Base-by-base conservation (phyloP, 192 early-diverging fungal species). In the Dissophora ornata region DNA sequence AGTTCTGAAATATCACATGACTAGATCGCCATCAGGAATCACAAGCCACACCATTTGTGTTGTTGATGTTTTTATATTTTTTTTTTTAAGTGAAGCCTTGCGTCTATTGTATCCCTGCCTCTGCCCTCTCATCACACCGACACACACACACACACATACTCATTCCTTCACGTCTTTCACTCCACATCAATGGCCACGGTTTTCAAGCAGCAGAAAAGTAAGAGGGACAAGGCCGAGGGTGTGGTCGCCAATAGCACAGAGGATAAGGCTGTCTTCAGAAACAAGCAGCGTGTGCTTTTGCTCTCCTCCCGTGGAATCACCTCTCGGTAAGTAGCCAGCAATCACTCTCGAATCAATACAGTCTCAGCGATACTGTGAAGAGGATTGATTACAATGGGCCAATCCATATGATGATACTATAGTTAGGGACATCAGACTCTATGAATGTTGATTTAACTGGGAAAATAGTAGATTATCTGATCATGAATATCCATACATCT, bases 211-310 rank as follows among this genome's bases (percentile, higher is more conserved):
- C 71, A 75, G 45, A 75, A 75, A 57, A 61, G 42, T 61, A 65
- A 65, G 45, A 33, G 44, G 56, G 70, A 65, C 70, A 64, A 73
- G 70, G 70, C 70, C 32, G 38, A 64, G 29, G 70, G 70, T 45
- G 51, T 67, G 11, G 62, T 67, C 24, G 60, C 69, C 22, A 59
- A 60, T 18, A 42, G 36, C 16, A 22, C 58, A 10, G 82, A 88
- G 49, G 80, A 73, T 22, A 86, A 87, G 58, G 81, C 83, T 46
- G 66, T 78, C 48, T 79, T 81, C 57, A 92, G 85, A 55, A 96
- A 96, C 81, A 96, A 95, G 79, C 95, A 99, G 79, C 84, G 96
- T 40, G 92, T 98, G 16, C 83, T 99, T 44, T 66, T 95, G 47
- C 83, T 98, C 26, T 91, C 94, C 50, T 96, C 95, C 36, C 87